These are phyloP conservation scores for Ophiocordyceps australis DNA, from an alignment of 2,329 filamentous ascomycete genomes.

Conservation along the genomic window DNA sequence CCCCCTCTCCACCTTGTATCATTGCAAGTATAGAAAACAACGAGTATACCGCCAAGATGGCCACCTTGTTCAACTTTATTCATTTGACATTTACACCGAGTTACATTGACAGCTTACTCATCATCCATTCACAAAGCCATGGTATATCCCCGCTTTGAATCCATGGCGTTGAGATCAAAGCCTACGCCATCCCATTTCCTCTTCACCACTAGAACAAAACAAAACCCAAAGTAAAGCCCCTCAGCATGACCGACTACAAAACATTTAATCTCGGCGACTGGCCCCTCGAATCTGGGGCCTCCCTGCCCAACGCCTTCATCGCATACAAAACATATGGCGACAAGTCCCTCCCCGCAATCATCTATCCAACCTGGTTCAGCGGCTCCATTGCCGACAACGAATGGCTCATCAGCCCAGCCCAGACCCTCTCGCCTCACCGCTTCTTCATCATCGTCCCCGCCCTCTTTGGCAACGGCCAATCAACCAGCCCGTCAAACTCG, in stretches of 20 bases:
- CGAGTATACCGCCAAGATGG: too few relatives aligned
- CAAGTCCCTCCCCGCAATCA: slow-evolving; percentile 40
- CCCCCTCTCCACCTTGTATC: too few relatives aligned
- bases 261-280: slow-evolving; percentile 1
- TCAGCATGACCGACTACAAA: slow-evolving; percentile 1
- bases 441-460: slow-evolving; percentile 32
- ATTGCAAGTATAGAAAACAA: too few relatives aligned
- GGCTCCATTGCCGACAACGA: slow-evolving; percentile 49
- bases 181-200: too few relatives aligned
- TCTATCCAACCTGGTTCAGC: slow-evolving; percentile 62
- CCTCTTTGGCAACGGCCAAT: slow-evolving; percentile 33
- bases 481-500: slow-evolving; percentile 31
- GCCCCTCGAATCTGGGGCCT: background rate
- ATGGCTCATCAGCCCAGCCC: slow-evolving; percentile 53
- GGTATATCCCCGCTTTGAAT: too few relatives aligned
- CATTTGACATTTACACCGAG: too few relatives aligned
- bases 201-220: too few relatives aligned
- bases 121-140: too few relatives aligned
- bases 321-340: slow-evolving; percentile 64
- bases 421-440: slow-evolving; percentile 38
- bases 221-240: too few relatives aligned
- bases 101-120: too few relatives aligned
- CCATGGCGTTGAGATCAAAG: too few relatives aligned
- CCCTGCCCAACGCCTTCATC: slow-evolving; percentile 34
- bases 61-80: too few relatives aligned